Base-by-base conservation (phyloP, 345 rosid species). In the Dimocarpus longan region DNA sequence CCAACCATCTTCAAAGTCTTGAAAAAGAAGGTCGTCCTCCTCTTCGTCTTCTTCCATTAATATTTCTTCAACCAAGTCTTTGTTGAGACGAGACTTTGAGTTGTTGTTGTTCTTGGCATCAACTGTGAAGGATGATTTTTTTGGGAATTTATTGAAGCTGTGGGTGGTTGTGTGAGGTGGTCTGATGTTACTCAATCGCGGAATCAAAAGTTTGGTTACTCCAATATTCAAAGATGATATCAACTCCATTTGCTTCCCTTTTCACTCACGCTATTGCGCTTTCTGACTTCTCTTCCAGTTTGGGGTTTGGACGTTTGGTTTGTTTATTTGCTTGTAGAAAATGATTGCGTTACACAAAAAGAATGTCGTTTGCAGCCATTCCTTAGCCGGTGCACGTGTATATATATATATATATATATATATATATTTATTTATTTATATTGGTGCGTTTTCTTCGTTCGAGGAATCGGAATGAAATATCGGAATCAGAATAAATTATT, bases 1-100 rank as follows among this genome's bases (percentile, higher is more conserved):
- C 91, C 98, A 68, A 26, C 28, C 28, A 26, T 86, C 90, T 39
- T 88, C 89, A 6, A 88, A 80, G 79, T 88, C 91, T 78, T 88
- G 90, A 68, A 86, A 76, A 48, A 87, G 72, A 81, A 87, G 80
- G 70, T 80, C 93, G 1, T 91, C 88, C 67, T 83, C 90, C 74
- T 75, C 87, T 44, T 81, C 89, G 6, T 82, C 92, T 16, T 91
- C 86, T 18, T 75, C 90, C 63, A 54, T 7, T n/a, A 83, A 77
- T 18, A 82, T 80, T 65, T 90, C 88, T 71, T 90, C 86, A 57
- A 85, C 77, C 67, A 90, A 76, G 71, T 76, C 59, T 60, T 84
- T 90, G 18, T 84, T 16, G 52, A 86, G 87, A 83, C 85, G 79
- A 48, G 80, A 73, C 66, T 80, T 80, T 13, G 88, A 78, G 80